These are phyloP conservation scores for Pogostemon cablin DNA, from an alignment of 257 asterid species.

Conservation along the genomic window DNA sequence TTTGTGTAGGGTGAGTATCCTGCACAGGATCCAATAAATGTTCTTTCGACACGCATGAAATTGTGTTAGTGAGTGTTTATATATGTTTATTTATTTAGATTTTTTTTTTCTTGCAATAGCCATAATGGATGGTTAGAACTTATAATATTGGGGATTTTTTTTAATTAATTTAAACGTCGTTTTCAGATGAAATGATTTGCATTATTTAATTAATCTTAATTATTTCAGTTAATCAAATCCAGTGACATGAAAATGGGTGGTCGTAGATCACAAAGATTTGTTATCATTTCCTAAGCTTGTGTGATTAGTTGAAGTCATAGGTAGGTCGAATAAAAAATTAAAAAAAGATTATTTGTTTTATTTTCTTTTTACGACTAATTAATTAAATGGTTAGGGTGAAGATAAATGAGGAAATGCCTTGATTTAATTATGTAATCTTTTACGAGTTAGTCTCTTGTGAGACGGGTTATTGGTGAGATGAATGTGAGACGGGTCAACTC, in stretches of 20 bases:
- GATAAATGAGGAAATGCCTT: too few species aligned
- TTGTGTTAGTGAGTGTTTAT: conserved; percentile 14
- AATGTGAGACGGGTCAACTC: too few species aligned
- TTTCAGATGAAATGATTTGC: conserved; percentile 41
- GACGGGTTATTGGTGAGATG: too few species aligned
- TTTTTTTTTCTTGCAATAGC: neutral
- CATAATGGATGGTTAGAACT: conserved; percentile 15
- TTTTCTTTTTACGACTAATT: too few species aligned
- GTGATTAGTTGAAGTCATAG: conserved; percentile 17
- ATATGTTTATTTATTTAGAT: neutral
- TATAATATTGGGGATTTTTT: neutral
- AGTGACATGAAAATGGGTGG: conserved; percentile 30
- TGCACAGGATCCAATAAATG: conserved; percentile 40
- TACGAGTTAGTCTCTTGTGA: too few species aligned
- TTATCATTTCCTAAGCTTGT: conserved; percentile 42
- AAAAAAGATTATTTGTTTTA: neutral
- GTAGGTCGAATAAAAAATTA: neutral
- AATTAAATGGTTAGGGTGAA: too few species aligned
- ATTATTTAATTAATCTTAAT: conserved; percentile 34
- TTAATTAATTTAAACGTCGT: conserved; percentile 29
- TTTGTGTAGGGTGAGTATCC: neutral
- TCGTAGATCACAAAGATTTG: conserved; percentile 51
- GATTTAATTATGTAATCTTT: too few species aligned
- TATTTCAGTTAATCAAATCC: conserved; percentile 31
- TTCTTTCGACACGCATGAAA: conserved; percentile 47